Evolutionary conservation across 2,329 filamentous ascomycete species (phyloP).

Genomic region (Penicillium sp.): DNA sequence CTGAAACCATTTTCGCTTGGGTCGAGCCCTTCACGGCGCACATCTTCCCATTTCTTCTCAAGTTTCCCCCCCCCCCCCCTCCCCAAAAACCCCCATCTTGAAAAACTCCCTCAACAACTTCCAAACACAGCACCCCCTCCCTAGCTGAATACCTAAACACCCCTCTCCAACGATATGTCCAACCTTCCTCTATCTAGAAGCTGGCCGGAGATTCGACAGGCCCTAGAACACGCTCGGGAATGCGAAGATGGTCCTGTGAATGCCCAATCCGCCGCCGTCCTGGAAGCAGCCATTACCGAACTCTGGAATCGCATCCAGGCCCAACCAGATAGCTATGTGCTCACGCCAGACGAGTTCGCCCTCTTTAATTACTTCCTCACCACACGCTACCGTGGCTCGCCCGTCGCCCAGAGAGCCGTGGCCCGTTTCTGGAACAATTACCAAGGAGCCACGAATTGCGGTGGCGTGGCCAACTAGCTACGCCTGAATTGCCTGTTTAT

Average conservation of each 20-base stretch:
- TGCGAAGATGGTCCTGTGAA: conserved; percentile 66
- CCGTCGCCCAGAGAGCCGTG: conserved; percentile 53
- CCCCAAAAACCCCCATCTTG: not conserved
- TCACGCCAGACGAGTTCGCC: conserved; percentile 75
- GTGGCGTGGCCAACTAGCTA: conserved; percentile 26
- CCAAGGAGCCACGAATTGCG: conserved; percentile 27
- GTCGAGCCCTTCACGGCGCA: conserved; percentile 2
- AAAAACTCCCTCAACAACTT: not conserved
- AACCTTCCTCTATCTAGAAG: conserved; percentile 28
- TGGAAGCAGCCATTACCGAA: conserved; percentile 63
- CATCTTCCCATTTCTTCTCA: not conserved
- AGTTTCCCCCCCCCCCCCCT: not conserved
- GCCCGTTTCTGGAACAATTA: conserved; percentile 57
- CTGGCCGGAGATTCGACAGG: conserved; percentile 58
- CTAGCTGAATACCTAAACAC: not conserved
- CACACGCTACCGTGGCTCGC: conserved; percentile 58
- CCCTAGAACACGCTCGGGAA: conserved; percentile 74
- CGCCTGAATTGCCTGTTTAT: not conserved
- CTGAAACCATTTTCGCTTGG: not conserved
- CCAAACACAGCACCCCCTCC: not conserved
- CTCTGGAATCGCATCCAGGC: conserved; percentile 69
- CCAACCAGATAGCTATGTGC: conserved; percentile 67
- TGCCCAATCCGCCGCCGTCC: conserved; percentile 60
- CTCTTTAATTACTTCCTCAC: conserved; percentile 80
- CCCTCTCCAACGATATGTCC: conserved; percentile 27